phyloP scores from a whole-genome alignment of 1,284 basidiomycete genomes.

The Sanguinoderma infundibulare region DNA sequence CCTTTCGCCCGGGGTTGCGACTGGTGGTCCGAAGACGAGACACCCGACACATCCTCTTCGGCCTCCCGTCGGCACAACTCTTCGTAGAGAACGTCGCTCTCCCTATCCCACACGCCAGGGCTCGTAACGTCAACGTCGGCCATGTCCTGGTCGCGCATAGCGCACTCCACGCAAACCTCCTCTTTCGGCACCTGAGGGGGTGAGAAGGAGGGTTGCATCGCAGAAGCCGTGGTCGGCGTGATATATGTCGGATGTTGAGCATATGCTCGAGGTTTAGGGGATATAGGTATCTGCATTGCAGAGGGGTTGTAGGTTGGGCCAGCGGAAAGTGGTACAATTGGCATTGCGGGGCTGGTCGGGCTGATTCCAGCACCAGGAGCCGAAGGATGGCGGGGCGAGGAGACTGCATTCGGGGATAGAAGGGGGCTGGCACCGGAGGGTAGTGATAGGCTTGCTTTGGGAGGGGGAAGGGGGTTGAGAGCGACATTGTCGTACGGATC shows the following conservation, averaged over 20 bases:
- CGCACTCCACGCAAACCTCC: slow-evolving; percentile 95
- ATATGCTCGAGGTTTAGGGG: slow-evolving; percentile 67
- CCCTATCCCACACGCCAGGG: slow-evolving; percentile 89
- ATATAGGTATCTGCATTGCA: slow-evolving; percentile 53
- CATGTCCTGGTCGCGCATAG: slow-evolving; percentile 99
- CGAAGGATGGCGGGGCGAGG: slow-evolving; percentile 49
- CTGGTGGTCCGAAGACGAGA: slow-evolving; percentile 48
- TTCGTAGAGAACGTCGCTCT: slow-evolving; percentile 83
- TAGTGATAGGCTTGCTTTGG: slow-evolving; percentile 6
- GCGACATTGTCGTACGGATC: slow-evolving; percentile 26
- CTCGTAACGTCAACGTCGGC: slow-evolving; percentile 91
- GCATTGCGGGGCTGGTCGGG: slow-evolving; percentile 35
- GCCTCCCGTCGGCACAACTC: slow-evolving; percentile 80
- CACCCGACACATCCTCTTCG: slow-evolving; percentile 62
- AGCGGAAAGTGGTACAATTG: slow-evolving; percentile 57
- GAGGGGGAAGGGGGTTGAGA: slow-evolving; percentile 6
- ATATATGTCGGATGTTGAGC: slow-evolving; percentile 79
- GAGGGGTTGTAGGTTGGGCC: slow-evolving; percentile 56
- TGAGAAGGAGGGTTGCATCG: slow-evolving; percentile 63
- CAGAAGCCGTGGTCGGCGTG: slow-evolving; percentile 58
- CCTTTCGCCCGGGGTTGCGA: slow-evolving; percentile 65
- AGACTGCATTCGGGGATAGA: slow-evolving; percentile 34
- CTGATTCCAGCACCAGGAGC: slow-evolving; percentile 44
- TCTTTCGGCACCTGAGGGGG: slow-evolving; percentile 59
- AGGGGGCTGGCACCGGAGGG: slow-evolving; percentile 19